Conservation (phyloP, 352 stramenopile species). For the Globisporangium middletonii region DNA sequence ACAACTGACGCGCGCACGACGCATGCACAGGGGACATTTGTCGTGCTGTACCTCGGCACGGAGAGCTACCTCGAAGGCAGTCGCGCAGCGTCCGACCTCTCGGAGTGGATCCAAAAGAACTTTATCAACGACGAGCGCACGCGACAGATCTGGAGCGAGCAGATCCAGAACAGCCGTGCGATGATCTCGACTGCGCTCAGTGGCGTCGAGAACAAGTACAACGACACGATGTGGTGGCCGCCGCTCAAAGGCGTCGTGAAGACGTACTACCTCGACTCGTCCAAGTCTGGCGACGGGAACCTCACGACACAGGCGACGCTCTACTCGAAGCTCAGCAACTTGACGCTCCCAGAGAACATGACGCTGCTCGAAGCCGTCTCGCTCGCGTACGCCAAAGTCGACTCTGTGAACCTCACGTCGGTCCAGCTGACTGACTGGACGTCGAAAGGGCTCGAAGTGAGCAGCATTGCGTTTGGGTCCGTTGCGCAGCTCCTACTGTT, state of each 20-base stretch:
- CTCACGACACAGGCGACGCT: slow-evolving; percentile 36
- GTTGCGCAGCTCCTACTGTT: slow-evolving; percentile 78
- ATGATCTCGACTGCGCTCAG: slow-evolving; percentile 78
- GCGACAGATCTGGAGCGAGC: slow-evolving; percentile 75
- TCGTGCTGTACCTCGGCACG: slow-evolving; percentile 76
- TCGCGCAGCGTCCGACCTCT: slow-evolving; percentile 62
- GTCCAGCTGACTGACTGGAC: slow-evolving; percentile 85
- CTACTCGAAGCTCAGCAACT: slow-evolving; percentile 37
- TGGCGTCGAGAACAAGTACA: slow-evolving; percentile 83
- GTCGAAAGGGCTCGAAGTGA: slow-evolving; percentile 78
- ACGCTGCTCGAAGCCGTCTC: slow-evolving; percentile 68
- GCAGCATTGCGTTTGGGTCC: slow-evolving; percentile 74
- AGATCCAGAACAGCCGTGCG: slow-evolving; percentile 72
- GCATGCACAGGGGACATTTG: slow-evolving; percentile 51
- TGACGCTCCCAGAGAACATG: slow-evolving; percentile 70
- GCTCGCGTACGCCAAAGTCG: slow-evolving; percentile 78
- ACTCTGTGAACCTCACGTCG: slow-evolving; percentile 80
- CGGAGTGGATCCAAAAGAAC: slow-evolving; percentile 79
- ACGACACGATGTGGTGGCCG: slow-evolving; percentile 87
- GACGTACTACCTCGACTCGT: slow-evolving; percentile 70
- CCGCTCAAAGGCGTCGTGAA: slow-evolving; percentile 77
- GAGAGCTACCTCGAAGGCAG: slow-evolving; percentile 86
- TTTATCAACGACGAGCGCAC: slow-evolving; percentile 86
- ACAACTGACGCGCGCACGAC: neutral
- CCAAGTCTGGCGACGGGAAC: slow-evolving; percentile 53